phyloP scores from a whole-genome alignment of 2,329 filamentous ascomycete species.

The Epichloe sp. region DNA sequence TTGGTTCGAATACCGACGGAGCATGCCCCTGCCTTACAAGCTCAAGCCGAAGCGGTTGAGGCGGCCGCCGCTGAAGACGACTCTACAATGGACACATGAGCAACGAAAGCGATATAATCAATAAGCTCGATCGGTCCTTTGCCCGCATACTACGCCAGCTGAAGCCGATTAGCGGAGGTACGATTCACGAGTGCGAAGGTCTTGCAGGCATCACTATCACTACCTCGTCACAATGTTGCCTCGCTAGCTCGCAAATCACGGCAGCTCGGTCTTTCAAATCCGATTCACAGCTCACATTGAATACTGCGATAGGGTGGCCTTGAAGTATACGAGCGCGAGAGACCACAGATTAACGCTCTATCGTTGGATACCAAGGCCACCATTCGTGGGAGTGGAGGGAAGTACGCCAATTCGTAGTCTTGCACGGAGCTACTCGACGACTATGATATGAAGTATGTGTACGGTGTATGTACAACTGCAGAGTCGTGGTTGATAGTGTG shows the following conservation, averaged over 20 bases:
- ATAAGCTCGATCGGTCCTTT: not conserved
- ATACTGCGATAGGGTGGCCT: not conserved
- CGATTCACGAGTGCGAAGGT: not conserved
- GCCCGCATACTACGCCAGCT: not conserved
- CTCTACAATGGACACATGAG: conserved; percentile 5
- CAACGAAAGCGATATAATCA: not conserved
- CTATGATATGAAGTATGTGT: not conserved
- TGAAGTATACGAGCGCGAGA: not conserved
- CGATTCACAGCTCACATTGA: not conserved
- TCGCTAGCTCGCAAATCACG: not conserved
- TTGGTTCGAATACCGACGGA: conserved; percentile 76
- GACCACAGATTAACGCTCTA: not conserved
- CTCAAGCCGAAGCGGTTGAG: conserved; percentile 40
- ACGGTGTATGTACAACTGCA: not conserved
- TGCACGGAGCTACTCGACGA: not conserved
- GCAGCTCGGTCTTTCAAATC: not conserved
- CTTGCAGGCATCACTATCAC: not conserved
- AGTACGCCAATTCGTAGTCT: not conserved
- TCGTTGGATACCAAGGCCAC: not conserved
- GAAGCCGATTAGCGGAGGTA: not conserved
- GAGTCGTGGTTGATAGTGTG: not conserved
- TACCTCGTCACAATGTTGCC: not conserved
- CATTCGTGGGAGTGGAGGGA: too few species aligned
- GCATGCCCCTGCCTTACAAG: conserved; percentile 53
- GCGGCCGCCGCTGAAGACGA: conserved; percentile 29